Percentiles rank a stretch among this genome's conserved stretches.
Conservation (phyloP, 2,329 filamentous ascomycete species). For the Aspergillus ruber region DNA sequence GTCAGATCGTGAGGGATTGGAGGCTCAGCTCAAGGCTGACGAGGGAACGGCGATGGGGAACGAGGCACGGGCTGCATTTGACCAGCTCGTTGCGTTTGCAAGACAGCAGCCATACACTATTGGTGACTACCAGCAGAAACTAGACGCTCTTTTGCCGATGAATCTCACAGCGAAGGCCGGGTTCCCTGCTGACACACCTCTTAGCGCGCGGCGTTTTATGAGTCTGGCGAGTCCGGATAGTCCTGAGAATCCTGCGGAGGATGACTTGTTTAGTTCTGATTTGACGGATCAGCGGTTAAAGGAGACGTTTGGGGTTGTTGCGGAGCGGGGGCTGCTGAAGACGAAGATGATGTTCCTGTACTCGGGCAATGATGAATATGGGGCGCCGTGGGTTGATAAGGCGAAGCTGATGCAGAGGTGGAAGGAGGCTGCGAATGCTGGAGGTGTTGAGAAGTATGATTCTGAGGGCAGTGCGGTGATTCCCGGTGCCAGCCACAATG, state of each 20-base stretch:
- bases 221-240: slow-evolving; percentile 49
- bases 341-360: slow-evolving; percentile 39
- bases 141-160: slow-evolving; percentile 28
- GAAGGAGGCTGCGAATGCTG: slow-evolving; percentile 35
- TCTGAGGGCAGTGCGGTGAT: slow-evolving; percentile 44
- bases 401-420: slow-evolving; percentile 37
- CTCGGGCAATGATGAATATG: slow-evolving; percentile 42
- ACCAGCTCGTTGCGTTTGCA: slow-evolving; percentile 29
- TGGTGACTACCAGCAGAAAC: slow-evolving; percentile 7
- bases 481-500: slow-evolving; percentile 44
- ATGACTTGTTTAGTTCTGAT: slow-evolving; percentile 85
- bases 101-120: slow-evolving; percentile 19
- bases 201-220: slow-evolving; percentile 54
- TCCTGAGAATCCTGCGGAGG: slow-evolving; percentile 58
- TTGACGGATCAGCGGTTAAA: slow-evolving; percentile 53
- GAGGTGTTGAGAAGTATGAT: slow-evolving; percentile 40
- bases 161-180: slow-evolving; percentile 27
- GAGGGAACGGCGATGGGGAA: slow-evolving; percentile 3
- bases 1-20: slow-evolving; percentile 63
- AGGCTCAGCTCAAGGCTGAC: slow-evolving; percentile 23
- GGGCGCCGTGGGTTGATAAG: slow-evolving; percentile 41
- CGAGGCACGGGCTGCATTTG: slow-evolving; percentile 21
- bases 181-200: slow-evolving; percentile 32
- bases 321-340: slow-evolving; percentile 29
- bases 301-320: slow-evolving; percentile 57